phyloP scores from a whole-genome alignment of 495 filamentous ascomycete species.

The Neurospora terricola region DNA sequence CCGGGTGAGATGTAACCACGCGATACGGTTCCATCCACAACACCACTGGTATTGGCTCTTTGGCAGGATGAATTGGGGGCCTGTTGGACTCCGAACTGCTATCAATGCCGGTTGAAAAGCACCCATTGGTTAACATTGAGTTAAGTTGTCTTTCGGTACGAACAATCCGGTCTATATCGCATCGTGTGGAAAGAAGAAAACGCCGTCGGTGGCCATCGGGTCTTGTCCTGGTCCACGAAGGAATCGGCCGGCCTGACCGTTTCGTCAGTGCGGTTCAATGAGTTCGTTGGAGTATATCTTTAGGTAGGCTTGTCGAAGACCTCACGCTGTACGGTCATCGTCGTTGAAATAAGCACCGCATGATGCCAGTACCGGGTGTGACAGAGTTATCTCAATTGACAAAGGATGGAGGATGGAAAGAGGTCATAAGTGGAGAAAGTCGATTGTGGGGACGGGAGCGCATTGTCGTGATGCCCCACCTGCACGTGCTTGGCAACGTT shows the following conservation, averaged over 20 bases:
- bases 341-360: not conserved
- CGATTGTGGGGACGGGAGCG: not conserved
- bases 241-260: not conserved
- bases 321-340: too few species aligned
- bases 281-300: too few species aligned
- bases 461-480: not conserved
- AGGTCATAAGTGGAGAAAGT: not conserved
- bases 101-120: not conserved
- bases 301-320: too few species aligned
- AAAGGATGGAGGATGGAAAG: not conserved
- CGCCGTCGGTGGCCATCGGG: not conserved
- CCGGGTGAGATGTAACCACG: not conserved
- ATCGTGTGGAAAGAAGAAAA: not conserved
- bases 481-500: conserved; percentile 3
- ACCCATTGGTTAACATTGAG: not conserved
- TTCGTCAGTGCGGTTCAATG: not conserved
- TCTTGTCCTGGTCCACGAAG: not conserved
- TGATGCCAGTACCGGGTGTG: not conserved
- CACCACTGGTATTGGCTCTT: not conserved
- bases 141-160: not conserved
- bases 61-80: not conserved
- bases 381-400: not conserved
- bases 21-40: not conserved
- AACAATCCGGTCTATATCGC: not conserved
- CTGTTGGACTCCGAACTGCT: not conserved